Evolutionary conservation across 2,329 filamentous ascomycete genomes (phyloP), one percentile per base, ranked within the genome.

Genomic region (Epichloe glyceriae): DNA sequence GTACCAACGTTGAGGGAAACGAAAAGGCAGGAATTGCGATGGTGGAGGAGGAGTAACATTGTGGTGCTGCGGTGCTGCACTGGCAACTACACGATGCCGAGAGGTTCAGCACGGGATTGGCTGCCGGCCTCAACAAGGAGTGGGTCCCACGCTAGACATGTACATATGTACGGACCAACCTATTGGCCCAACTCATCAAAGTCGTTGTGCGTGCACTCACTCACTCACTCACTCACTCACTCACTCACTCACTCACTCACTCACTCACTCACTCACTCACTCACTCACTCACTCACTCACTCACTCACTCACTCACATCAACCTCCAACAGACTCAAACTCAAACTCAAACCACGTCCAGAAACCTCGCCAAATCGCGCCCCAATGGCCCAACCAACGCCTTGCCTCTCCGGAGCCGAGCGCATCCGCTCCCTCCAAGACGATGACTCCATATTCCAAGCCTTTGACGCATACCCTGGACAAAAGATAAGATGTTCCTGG

Each of bases 381-480:
- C 17, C 30, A 43, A 46, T 47, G 47, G 19, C 47, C 5, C 51
- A 50, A 11, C 8, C 38, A 19, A 14, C 35, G n/a, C 30, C 43
- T n/a, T 17, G 47, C 8, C 47, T 50, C 51, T n/a, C 43, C 34
- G 51, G 51, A 14, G 59, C 65, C 20, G 62, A 67, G 44, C 56
- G 63, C 54, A 71, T 72, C 54, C 68, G 67, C 53, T 66, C 65
- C 20, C 64, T 70, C 47, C 63, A 59, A 38, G 62, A 66, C 52
- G 58, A 72, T 50, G 64, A 66, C 54, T 62, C 69, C 47, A 64
- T 81, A 52, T 86, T 79, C 63, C 67, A 71, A 52, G 76, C 81
- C 54, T 76, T 88, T 47, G 80, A 85, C 58, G 67, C 68, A 22
- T 87, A 87, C 60, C 73, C 17, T 88, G 84, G 84, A 73, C 73